Evolutionary conservation across 495 filamentous ascomycete species (phyloP).

Genomic region (Zalerion maritima): DNA sequence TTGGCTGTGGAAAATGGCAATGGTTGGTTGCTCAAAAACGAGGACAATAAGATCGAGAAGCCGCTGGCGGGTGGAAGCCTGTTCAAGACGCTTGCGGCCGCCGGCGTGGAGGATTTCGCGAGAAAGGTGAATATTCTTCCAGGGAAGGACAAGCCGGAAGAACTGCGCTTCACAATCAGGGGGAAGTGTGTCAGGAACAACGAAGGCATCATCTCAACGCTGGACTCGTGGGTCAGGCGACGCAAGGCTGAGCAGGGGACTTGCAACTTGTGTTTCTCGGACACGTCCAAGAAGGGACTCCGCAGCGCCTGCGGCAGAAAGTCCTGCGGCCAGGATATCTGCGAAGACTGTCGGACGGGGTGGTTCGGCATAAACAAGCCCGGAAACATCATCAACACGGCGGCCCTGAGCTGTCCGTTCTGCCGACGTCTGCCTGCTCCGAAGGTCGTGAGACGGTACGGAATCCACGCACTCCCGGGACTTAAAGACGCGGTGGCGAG

Average conservation of each 20-base stretch:
- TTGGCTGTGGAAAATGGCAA: slow-evolving; percentile 20
- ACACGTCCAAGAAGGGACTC: slow-evolving; percentile 11
- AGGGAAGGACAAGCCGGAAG: background rate
- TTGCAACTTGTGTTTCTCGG: slow-evolving; percentile 28
- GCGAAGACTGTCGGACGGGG: slow-evolving; percentile 9
- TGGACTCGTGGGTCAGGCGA: slow-evolving; percentile 18
- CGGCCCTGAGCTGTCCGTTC: slow-evolving; percentile 28
- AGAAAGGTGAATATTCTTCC: slow-evolving; percentile 24
- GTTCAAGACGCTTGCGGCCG: slow-evolving; percentile 21
- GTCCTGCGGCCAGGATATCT: slow-evolving; percentile 15
- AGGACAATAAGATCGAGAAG: slow-evolving; percentile 11
- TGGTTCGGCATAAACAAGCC: slow-evolving; percentile 18
- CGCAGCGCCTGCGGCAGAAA: slow-evolving; percentile 14
- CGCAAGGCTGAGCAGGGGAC: slow-evolving; percentile 16
- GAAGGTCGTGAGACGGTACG: slow-evolving; percentile 14
- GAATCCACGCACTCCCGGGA: slow-evolving; percentile 10
- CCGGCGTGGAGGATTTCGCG: slow-evolving; percentile 15
- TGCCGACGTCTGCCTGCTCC: slow-evolving; percentile 23
- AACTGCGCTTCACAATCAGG: slow-evolving; percentile 8
- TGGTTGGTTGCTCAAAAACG: slow-evolving; percentile 25
- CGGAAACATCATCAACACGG: slow-evolving; percentile 23
- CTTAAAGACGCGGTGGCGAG: slow-evolving; percentile 16
- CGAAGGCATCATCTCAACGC: slow-evolving; percentile 12
- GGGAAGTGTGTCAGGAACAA: slow-evolving; percentile 29
- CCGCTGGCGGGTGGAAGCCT: slow-evolving; percentile 24